Conservation (phyloP, 1,139 yeast species). For the Kodamaea derodonti region DNA sequence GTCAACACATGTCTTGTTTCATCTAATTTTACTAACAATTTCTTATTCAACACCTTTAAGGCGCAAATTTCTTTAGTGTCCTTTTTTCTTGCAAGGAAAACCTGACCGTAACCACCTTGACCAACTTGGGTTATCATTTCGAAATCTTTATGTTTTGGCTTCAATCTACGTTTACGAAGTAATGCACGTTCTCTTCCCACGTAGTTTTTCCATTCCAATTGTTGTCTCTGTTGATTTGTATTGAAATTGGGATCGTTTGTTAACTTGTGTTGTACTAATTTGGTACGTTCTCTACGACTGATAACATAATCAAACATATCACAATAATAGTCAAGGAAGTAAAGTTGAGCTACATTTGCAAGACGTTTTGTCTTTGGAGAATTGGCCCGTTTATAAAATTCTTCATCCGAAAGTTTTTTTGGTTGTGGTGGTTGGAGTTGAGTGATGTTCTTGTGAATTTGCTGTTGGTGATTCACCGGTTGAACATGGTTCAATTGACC, state of each 20-base stretch:
- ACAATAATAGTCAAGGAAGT: slow-evolving; percentile 91
- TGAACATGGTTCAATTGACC: background rate
- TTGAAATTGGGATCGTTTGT: slow-evolving; percentile 40
- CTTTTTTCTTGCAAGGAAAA: slow-evolving; percentile 86
- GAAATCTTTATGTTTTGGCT: slow-evolving; percentile 92
- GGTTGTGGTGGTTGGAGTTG: slow-evolving; percentile 27
- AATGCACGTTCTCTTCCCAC: slow-evolving; percentile 80
- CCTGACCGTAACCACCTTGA: slow-evolving; percentile 99
- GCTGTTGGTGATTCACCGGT: slow-evolving; percentile 4
- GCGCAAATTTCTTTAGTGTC: slow-evolving; percentile 97
- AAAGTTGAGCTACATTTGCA: slow-evolving; percentile 79
- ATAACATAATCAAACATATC: slow-evolving; percentile 94
- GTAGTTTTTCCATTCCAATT: slow-evolving; percentile 76
- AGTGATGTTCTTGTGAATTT: slow-evolving; percentile 32
- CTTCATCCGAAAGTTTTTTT: slow-evolving; percentile 30
- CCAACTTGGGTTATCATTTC: slow-evolving; percentile 97
- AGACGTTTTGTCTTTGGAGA: slow-evolving; percentile 78
- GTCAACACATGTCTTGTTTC: slow-evolving; percentile 95
- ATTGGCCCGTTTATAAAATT: slow-evolving; percentile 57
- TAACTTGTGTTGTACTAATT: slow-evolving; percentile 59
- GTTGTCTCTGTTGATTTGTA: slow-evolving; percentile 44
- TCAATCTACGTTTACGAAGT: slow-evolving; percentile 81
- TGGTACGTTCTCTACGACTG: slow-evolving; percentile 74
- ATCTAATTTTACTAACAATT: slow-evolving; percentile 78
- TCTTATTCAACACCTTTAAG: slow-evolving; percentile 84